phyloP scores from a whole-genome alignment of 306 rosid species.

The Lithocarpus polystachyus region DNA sequence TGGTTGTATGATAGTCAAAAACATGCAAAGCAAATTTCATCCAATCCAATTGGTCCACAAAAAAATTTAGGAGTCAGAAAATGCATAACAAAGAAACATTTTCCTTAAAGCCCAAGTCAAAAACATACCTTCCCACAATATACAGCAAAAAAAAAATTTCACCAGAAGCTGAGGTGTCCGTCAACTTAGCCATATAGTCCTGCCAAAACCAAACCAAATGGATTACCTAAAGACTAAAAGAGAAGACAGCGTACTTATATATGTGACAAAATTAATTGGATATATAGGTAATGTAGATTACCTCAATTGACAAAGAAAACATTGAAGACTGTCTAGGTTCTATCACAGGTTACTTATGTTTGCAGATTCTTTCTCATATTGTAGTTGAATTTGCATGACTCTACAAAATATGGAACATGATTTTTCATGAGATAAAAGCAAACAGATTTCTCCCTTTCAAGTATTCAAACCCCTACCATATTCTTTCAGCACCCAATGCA shows the following conservation, averaged over 20 bases:
- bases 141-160: conserved; percentile 90
- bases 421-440: conserved; percentile 19
- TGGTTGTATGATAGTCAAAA: not conserved
- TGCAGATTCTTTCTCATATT: conserved; percentile 92
- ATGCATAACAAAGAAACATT: conserved; percentile 2
- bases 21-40: not conserved
- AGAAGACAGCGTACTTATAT: conserved; percentile 13
- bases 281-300: conserved; percentile 24
- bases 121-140: conserved; percentile 94
- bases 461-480: conserved; percentile 33
- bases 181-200: conserved; percentile 85
- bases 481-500: conserved; percentile 82
- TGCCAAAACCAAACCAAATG: conserved; percentile 33
- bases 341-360: conserved; percentile 87
- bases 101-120: conserved; percentile 7
- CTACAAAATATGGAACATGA: conserved; percentile 39
- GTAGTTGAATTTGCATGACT: conserved; percentile 62
- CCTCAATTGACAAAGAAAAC: conserved; percentile 83
- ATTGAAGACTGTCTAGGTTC: conserved; percentile 89
- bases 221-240: conserved; percentile 16
- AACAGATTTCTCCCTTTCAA: conserved; percentile 22
- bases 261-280: conserved; percentile 18
- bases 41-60: not conserved
- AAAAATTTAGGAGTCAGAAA: conserved; percentile 15
- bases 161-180: conserved; percentile 78